Evolutionary conservation across 768 basidiomycete species (phyloP).

Genomic region (Suillus weaverae): DNA sequence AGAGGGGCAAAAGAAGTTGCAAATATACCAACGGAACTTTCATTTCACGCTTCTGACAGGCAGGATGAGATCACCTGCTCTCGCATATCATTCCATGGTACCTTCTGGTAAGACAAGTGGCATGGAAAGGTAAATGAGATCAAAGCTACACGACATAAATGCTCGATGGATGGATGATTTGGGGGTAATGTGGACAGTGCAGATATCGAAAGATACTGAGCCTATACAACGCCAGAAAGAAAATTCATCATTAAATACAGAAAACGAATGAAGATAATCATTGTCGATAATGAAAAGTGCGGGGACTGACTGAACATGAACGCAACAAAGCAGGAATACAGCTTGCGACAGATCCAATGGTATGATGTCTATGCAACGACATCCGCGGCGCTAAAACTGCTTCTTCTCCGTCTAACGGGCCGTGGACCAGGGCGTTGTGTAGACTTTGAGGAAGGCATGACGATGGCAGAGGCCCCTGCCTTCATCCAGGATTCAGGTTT

Average conservation of each 20-base stretch:
- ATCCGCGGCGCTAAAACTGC: constrained; percentile 87
- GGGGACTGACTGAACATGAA: constrained; percentile 14
- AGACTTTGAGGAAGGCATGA: constrained; percentile 67
- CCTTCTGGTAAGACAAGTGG: not conserved
- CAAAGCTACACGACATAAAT: constrained; percentile 6
- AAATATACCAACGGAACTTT: not conserved
- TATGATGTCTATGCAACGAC: constrained; percentile 60
- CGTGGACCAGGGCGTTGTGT: constrained; percentile 72
- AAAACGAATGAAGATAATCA: constrained; percentile 11
- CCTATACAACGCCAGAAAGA: constrained; percentile 30
- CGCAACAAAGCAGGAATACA: constrained; percentile 12
- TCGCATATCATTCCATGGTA: constrained; percentile 4
- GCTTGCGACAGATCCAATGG: constrained; percentile 5
- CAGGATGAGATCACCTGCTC: not conserved
- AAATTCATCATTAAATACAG: constrained; percentile 32
- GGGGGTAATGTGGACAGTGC: constrained; percentile 15
- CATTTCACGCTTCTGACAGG: not conserved
- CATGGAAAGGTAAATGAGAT: constrained; percentile 3
- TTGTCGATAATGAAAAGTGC: constrained; percentile 9
- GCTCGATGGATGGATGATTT: constrained; percentile 8
- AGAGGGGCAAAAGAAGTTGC: not conserved
- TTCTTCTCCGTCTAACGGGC: constrained; percentile 71
- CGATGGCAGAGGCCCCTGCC: constrained; percentile 63
- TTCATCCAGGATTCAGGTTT: constrained; percentile 75
- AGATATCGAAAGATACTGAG: constrained; percentile 21